Evolutionary conservation across 768 basidiomycete species (phyloP).

Genomic region (Hortiboletus flavorubellus): DNA sequence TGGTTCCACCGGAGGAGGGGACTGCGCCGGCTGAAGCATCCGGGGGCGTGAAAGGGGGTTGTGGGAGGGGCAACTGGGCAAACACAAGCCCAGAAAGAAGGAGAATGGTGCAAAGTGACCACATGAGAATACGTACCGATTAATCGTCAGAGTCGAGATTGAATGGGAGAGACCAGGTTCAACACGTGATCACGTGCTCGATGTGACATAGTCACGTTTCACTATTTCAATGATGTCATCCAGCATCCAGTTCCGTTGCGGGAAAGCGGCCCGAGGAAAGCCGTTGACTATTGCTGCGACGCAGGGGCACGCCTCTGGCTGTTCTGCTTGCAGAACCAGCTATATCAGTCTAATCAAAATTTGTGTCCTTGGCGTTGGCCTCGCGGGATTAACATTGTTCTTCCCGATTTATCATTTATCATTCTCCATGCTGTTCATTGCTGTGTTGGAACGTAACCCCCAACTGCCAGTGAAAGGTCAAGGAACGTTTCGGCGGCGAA

Average conservation of each 20-base stretch:
- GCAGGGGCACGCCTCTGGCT: no score
- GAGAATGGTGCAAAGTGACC: conserved; percentile 14
- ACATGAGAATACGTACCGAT: conserved; percentile 16
- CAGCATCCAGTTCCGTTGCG: neutral
- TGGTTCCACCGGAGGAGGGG: conserved; percentile 34
- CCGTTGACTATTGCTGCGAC: neutral
- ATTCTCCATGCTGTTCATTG: conserved; percentile 57
- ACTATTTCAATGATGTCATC: conserved; percentile 12
- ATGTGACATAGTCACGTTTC: conserved; percentile 8
- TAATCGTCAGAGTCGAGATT: neutral
- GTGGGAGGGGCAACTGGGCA: conserved; percentile 63
- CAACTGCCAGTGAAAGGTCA: conserved; percentile 55
- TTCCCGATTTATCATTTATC: conserved; percentile 56
- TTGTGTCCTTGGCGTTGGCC: conserved; percentile 74
- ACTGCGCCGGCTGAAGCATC: conserved; percentile 53
- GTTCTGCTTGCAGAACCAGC: neutral
- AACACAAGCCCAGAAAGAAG: conserved; percentile 28
- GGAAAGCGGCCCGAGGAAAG: neutral
- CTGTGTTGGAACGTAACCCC: conserved; percentile 61
- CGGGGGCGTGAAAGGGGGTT: conserved; percentile 63
- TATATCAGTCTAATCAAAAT: conserved; percentile 49
- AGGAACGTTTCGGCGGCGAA: conserved; percentile 58
- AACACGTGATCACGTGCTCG: conserved; percentile 24
- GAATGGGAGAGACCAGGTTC: neutral
- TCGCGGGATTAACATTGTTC: conserved; percentile 67